A percentile compares a stretch with the other conserved stretches of the same genome.
Conservation (phyloP, 139 green algal genomes). For the Chloropicon primus region DNA sequence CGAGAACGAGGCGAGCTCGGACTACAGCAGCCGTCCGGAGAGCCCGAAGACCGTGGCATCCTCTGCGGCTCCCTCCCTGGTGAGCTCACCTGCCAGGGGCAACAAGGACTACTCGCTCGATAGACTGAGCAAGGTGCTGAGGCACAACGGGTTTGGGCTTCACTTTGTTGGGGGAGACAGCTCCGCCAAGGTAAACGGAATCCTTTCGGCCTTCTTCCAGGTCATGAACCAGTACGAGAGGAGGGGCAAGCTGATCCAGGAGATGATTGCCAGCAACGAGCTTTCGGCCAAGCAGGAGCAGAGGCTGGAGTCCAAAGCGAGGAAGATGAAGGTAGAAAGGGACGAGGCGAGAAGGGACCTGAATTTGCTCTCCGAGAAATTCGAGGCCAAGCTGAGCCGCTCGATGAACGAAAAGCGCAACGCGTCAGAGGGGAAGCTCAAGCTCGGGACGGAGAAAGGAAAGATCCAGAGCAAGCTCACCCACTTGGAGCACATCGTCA, state of each 20-base stretch:
- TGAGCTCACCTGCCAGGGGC: neutral
- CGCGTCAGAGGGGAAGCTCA: neutral
- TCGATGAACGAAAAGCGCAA: neutral
- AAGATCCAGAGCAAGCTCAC: neutral
- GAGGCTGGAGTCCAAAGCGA: neutral
- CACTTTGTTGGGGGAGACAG: neutral
- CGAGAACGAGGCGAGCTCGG: neutral
- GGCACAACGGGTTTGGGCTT: neutral
- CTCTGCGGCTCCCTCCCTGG: neutral
- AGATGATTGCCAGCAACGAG: neutral
- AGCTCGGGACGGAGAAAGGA: neutral
- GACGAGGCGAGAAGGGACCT: neutral
- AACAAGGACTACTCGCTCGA: neutral
- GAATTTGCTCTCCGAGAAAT: neutral
- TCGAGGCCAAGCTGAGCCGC: neutral
- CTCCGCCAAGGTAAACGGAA: neutral
- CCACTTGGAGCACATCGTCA: neutral
- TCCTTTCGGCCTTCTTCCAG: neutral
- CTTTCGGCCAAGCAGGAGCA: neutral
- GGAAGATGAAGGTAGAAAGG: neutral
- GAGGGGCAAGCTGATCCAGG: neutral
- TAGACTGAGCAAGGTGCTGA: neutral
- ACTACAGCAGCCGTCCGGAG: neutral
- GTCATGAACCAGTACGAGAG: neutral
- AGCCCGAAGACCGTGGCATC: neutral